Conservation (phyloP, 441 rosid species). For the Arabidopsis lyrata region DNA sequence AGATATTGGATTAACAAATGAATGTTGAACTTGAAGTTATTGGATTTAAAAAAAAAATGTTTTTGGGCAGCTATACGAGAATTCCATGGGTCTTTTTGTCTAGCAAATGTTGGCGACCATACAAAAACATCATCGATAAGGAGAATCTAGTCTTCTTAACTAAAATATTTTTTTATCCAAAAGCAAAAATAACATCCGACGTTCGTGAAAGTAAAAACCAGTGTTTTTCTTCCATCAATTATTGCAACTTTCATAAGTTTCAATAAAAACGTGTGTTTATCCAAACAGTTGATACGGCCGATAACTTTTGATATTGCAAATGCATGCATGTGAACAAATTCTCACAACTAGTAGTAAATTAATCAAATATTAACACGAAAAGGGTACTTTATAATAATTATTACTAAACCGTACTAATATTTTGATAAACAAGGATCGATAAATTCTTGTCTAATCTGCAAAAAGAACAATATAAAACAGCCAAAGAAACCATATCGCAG, state of each 20-base stretch:
- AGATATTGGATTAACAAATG: constrained; percentile 5
- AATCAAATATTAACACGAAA: background rate
- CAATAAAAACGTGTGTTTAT: constrained; percentile 30
- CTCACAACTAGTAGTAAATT: constrained; percentile 29
- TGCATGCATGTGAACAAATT: constrained; percentile 19
- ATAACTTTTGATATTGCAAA: constrained; percentile 18
- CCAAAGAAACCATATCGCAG: background rate
- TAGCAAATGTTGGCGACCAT: constrained; percentile 16
- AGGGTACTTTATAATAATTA: background rate
- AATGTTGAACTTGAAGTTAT: background rate
- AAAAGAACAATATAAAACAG: no score
- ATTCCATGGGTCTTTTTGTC: constrained; percentile 30
- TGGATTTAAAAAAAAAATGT: background rate
- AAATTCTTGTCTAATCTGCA: no score
- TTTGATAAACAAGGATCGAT: no score
- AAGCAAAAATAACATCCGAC: background rate
- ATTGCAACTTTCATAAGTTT: background rate
- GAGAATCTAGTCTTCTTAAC: constrained; percentile 26
- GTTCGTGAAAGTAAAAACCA: constrained; percentile 20
- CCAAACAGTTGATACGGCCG: constrained; percentile 2
- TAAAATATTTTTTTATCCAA: background rate
- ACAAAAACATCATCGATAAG: constrained; percentile 16
- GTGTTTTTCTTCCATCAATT: background rate
- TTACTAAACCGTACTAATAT: no score
- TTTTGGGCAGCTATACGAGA: constrained; percentile 5